Evolutionary conservation across 2,329 filamentous ascomycete species (phyloP), one percentile per base, ranked within the genome.

Genomic region (Plectosphaerella cucumerina): DNA sequence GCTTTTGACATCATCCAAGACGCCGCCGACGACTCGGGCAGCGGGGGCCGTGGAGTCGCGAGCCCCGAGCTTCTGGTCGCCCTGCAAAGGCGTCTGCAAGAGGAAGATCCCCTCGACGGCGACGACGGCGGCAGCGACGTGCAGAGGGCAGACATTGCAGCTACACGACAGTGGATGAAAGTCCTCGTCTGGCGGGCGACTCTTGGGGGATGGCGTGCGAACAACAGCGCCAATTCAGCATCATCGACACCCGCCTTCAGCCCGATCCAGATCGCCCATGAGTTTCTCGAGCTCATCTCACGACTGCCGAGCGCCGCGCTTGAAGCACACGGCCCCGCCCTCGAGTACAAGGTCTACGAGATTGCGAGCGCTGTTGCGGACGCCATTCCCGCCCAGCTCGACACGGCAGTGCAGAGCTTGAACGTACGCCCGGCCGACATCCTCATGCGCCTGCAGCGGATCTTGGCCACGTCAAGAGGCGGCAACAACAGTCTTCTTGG

Each of bases 91-190:
- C 72, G 69, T 18, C 64, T 77, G 0, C 69, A 71, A 4, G 39
- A 42, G 12, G 71, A 76, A 37, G 67, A 65, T 0, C 62, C 70
- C 0, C 58, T 65, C 1, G 67, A 72, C 5, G 64, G 68, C 3
- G 68, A 69, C 6, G 62, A 61, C 43, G 64, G 63, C 0, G 67
- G 68, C n/a, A 76, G 71, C n/a, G 73, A 77, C 22, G 69, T 77
- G 0, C 75, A 78, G 50, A 69, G 69, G 8, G 75, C 73, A 4
- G 75, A 77, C 46, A 66, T 78, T n/a, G 71, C 68, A 51, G 73
- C 77, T 3, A 77, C 75, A 0, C 62, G 72, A 2, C 73, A 76
- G 44, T 78, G 75, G 75, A 77, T 78, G 74, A 69, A 73, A 8
- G 70, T 74, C 41, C 67, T 77, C 3, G 54, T 77, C 14, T 78